Evolutionary conservation across 148 eudicot species (phyloP).

Genomic region (Amaranthus palmeri): DNA sequence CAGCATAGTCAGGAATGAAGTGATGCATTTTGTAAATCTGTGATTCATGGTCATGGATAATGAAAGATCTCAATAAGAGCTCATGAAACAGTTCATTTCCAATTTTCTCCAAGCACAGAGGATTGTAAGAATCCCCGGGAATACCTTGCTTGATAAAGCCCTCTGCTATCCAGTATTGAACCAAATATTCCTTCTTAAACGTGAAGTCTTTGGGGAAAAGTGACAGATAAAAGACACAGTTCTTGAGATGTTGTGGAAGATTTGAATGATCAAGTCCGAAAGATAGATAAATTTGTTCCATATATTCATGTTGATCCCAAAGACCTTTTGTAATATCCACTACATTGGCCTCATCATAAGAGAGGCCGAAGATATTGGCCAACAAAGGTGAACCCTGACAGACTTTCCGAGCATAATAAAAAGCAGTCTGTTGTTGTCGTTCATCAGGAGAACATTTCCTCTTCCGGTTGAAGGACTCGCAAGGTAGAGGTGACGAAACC

Average conservation of each 20-base stretch:
- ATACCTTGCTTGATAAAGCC: neutral
- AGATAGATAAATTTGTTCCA: neutral
- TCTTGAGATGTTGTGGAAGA: neutral
- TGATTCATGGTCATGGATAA: neutral
- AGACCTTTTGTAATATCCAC: neutral
- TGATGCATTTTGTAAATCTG: neutral
- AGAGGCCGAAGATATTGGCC: neutral
- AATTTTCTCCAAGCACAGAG: neutral
- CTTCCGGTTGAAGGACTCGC: neutral
- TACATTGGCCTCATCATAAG: too few relatives aligned
- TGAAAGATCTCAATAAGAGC: neutral
- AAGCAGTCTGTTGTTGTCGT: too few relatives aligned
- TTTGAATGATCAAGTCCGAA: neutral
- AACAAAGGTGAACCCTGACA: neutral
- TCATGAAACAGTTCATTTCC: neutral
- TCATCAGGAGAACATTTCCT: too few relatives aligned
- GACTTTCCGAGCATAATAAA: neutral
- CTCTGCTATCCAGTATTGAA: neutral
- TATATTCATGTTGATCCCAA: neutral
- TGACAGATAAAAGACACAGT: constrained; percentile 13
- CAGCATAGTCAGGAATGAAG: neutral
- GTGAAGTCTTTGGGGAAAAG: constrained; percentile 8
- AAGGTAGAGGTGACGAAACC: too few relatives aligned
- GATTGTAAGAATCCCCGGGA: neutral
- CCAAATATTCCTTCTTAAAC: constrained; percentile 9